Conservation (phyloP, 140 eudicot species). For the Stevia rebaudiana region DNA sequence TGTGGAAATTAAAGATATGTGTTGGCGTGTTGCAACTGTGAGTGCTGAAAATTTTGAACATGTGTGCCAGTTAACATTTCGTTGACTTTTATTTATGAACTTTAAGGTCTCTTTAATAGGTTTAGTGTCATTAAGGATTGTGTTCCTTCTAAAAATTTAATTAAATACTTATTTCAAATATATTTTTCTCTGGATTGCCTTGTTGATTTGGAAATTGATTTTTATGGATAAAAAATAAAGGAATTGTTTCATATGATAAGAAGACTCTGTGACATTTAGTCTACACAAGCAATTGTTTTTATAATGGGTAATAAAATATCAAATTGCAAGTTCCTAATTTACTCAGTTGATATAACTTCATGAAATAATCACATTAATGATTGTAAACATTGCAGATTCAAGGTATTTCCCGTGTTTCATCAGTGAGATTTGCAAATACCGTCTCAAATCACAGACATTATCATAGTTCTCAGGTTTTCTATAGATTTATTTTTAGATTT, state of each 20-base stretch:
- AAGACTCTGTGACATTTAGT: not conserved
- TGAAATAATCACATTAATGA: conserved; percentile 3
- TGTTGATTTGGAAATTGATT: conserved; percentile 1
- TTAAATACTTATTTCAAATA: not conserved
- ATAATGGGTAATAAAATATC: not conserved
- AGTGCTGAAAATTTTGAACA: conserved; percentile 2
- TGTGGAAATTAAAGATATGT: conserved; percentile 10
- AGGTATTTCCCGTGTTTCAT: conserved; percentile 27
- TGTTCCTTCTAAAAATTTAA: not conserved
- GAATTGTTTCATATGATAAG: not conserved
- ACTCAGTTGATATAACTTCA: not conserved
- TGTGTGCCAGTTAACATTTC: not conserved
- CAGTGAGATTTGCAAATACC: conserved; percentile 31
- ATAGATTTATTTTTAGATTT: not conserved
- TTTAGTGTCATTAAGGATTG: not conserved
- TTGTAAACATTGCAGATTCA: conserved; percentile 46
- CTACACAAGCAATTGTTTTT: not conserved
- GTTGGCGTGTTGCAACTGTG: not conserved
- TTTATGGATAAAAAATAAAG: not conserved
- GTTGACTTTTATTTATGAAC: conserved; percentile 1
- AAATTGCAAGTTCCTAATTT: not conserved
- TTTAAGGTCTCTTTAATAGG: not conserved
- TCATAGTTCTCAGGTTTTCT: conserved; percentile 51
- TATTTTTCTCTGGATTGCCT: not conserved
- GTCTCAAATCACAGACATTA: conserved; percentile 31